Percentiles rank a stretch among this genome's conserved stretches.
Conservation (phyloP, 305 asterid species). For the Fraxinus paxiana region DNA sequence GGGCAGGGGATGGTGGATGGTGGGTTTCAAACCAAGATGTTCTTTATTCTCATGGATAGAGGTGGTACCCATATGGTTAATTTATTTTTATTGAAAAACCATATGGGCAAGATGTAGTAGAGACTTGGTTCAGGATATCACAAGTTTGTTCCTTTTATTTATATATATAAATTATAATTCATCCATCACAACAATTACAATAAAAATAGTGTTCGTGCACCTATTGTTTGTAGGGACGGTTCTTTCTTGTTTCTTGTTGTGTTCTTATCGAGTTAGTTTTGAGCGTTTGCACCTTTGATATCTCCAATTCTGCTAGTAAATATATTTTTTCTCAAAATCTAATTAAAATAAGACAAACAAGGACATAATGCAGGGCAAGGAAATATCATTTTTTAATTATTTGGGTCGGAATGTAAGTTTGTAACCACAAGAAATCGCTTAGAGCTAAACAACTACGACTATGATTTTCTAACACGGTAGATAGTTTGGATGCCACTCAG, state of each 20-base stretch:
- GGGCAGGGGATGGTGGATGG: constrained; percentile 38
- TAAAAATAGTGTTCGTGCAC: background rate
- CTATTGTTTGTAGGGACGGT: background rate
- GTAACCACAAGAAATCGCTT: background rate
- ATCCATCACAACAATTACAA: background rate
- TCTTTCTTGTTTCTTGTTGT: background rate
- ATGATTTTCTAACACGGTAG: background rate
- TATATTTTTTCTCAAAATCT: background rate
- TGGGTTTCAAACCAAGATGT: constrained; percentile 42
- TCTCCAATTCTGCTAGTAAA: background rate
- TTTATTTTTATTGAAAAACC: constrained; percentile 71
- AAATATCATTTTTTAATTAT: background rate
- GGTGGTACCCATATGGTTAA: constrained; percentile 57
- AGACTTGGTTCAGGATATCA: constrained; percentile 23
- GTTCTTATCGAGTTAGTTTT: background rate
- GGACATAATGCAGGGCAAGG: background rate
- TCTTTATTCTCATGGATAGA: constrained; percentile 30
- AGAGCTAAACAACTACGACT: background rate
- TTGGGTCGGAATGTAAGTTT: background rate
- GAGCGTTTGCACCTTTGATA: background rate
- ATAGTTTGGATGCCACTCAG: background rate
- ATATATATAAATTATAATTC: background rate
- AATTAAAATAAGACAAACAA: background rate
- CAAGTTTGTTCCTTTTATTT: constrained; percentile 30
- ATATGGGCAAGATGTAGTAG: constrained; percentile 54